Evolutionary conservation across 257 asterid genomes (phyloP), one percentile per base, ranked within the genome.

Genomic region (Gentiana macrophylla): DNA sequence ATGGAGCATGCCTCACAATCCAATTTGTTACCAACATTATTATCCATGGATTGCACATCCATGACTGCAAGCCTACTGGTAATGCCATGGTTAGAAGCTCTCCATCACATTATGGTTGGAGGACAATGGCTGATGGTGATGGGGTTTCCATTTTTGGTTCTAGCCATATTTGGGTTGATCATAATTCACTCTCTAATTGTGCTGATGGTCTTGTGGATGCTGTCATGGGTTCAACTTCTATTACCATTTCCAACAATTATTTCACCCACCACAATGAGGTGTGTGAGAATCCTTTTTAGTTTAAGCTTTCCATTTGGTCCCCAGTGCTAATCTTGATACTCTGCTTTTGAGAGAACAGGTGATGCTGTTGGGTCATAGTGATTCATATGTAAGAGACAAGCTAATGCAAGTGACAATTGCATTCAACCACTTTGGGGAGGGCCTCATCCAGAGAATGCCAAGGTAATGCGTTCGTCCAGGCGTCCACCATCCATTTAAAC

Each of bases 371-470:
- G 97, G 97, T n/a, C 95, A 86, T 52, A 89, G 97, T 64, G 97
- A 89, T 61, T 81, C 97, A 36, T 86, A 86, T 56, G 63, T 61
- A 55, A 78, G 83, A 62, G 97, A 89, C 81, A 83, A 81, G 80
- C 83, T 74, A 65, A 89, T 89, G 97, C 97, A 89, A 82, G 95
- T 80, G 52, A 89, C 97, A 3, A 89, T 89, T 75, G 97, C 97
- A 52, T 89, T 67, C 72, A 89, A 89, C 74, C 97, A 89, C 74
- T 89, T 89, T 43, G 97, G 97, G 3, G 89, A 81, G 61, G 95
- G 97, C 59, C 94, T 89, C 57, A 86, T 81, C 15, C 97, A 89
- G 77, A 86, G 97, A 62, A 89, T 89, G 97, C 97, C 97, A 44
- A 89, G 97, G 97, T 85, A 78, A 65, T 55, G 44, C 34, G 36